Evolutionary conservation across 352 stramenopile species (phyloP), one percentile per base, ranked within the genome.

Genomic region (Aphanomyces astaci): DNA sequence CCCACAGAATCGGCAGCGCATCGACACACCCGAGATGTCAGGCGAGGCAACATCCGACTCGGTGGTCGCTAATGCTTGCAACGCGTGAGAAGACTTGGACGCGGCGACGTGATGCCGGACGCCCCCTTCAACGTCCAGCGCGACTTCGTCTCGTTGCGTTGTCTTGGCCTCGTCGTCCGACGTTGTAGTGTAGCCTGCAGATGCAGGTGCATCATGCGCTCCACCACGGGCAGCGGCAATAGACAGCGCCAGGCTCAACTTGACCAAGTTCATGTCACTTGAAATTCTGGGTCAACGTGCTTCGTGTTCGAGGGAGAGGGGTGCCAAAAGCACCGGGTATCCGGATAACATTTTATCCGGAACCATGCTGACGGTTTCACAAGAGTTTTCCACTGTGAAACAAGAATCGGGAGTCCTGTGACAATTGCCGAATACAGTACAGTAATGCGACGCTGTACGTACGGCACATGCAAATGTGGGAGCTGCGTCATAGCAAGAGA

Each of bases 1-100:
- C 22, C 86, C 86, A 51, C 86, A 94, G 40, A 86, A 81, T 64
- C 86, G 86, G 74, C 86, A 94, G 68, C 86, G 86, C 51, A 94
- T 75, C 0, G 79, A 66, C 0, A 75, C 62, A n/a, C 71, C 77
- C 31, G 77, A 59, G 2, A 22, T 59, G 30, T 59, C 51, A 39
- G 45, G 13, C 13, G 30, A 5, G 13, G 51, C 30, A n/a, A 33
- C 30, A 10, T 30, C 36, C 15, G 36, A 7, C 7, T 43, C 36
- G 70, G 28, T 66, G 55, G 30, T 76, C 71, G 10, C 67, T 25
- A 30, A 53, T 25, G 45, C 45, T 24, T 25, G 9, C 13, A 25
- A 27, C 9, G 13, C 30, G 25, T 22, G 24, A 39, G 22, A 9
- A 22, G 30, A 36, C 33, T 32, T 22, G 30, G 30, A 32, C 51